Evolutionary conservation across 2,329 filamentous ascomycete genomes (phyloP).

Genomic region (Penicillium digitatum): DNA sequence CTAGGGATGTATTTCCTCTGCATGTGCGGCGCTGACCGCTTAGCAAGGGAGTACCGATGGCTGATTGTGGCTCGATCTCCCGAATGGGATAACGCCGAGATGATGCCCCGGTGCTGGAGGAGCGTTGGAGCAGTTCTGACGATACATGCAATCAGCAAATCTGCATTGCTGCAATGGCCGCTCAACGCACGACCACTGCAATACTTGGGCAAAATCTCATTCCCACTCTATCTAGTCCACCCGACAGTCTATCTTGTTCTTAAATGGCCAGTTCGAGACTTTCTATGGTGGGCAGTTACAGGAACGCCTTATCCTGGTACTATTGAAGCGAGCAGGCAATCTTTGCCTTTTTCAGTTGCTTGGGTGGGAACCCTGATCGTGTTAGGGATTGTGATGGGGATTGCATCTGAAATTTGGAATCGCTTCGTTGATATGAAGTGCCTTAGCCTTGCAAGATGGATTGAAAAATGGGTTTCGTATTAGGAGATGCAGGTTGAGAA

Average conservation of each 20-base stretch:
- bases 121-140: neutral
- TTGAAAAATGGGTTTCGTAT: neutral
- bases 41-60: neutral
- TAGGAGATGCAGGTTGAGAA: neutral
- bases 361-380: neutral
- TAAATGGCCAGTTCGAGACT: neutral
- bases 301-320: neutral
- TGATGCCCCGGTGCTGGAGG: neutral
- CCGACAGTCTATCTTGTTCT: neutral
- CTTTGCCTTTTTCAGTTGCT: neutral
- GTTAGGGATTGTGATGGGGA: neutral
- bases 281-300: neutral
- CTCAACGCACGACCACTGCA: neutral
- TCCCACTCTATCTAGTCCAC: conserved; percentile 2
- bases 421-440: neutral
- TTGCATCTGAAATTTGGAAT: neutral
- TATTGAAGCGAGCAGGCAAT: neutral
- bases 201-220: conserved; percentile 2
- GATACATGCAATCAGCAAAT: conserved; percentile 2
- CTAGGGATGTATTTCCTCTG: conserved; percentile 1
- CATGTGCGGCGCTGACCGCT: neutral
- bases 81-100: neutral
- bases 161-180: neutral
- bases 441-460: neutral
- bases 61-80: neutral